phyloP scores from a whole-genome alignment of 345 rosid species.

The Moricandia moricandioides region DNA sequence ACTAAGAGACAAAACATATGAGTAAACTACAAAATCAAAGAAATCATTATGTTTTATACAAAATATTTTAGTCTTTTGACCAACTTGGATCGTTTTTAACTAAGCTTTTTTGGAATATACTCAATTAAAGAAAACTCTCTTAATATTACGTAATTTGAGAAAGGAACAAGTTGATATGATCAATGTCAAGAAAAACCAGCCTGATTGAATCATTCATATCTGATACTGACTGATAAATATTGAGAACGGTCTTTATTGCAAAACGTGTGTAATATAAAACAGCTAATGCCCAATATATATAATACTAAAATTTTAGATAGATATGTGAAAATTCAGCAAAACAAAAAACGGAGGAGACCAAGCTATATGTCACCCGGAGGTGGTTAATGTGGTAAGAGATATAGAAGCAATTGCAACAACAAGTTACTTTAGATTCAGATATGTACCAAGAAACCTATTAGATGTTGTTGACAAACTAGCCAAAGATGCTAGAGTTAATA shows the following conservation, averaged over 20 bases:
- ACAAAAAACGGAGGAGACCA: no score
- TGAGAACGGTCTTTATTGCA: background rate
- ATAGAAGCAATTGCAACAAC: no score
- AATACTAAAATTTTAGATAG: no score
- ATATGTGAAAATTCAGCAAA: background rate
- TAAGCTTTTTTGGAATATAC: background rate
- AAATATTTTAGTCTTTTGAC: background rate
- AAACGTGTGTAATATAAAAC: slow-evolving; percentile 18
- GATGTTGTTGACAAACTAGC: no score
- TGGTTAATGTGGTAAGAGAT: no score
- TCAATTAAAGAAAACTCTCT: background rate
- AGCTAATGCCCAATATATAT: background rate
- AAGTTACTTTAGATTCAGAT: no score
- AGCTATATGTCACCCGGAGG: no score
- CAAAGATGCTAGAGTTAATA: no score
- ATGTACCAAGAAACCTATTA: no score
- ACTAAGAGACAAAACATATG: background rate
- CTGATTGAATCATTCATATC: background rate
- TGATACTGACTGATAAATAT: background rate
- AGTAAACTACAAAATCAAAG: background rate
- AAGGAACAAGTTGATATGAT: slow-evolving; percentile 4
- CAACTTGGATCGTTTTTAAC: slow-evolving; percentile 6
- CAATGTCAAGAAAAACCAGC: background rate
- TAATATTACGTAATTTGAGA: background rate
- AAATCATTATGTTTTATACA: slow-evolving; percentile 2